These are phyloP conservation scores for Curvularia sp. DNA, from an alignment of 2,329 filamentous ascomycete species.

Conservation along the genomic window DNA sequence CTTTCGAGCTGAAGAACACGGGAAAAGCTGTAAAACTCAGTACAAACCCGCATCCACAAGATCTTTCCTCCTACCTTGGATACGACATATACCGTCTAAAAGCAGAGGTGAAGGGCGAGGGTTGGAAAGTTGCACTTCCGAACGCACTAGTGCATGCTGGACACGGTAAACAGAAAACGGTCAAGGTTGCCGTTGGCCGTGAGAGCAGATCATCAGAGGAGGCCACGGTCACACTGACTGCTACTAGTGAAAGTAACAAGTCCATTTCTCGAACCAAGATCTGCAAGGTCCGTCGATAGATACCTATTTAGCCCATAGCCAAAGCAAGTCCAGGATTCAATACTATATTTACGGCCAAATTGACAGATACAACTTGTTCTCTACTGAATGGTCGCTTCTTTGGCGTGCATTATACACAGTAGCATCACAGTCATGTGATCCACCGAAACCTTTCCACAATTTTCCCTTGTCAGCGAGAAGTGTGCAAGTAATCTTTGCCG, in stretches of 20 bases:
- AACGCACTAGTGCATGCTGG: not conserved
- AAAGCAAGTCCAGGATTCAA: not conserved
- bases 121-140: not conserved
- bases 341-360: not conserved
- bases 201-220: not conserved
- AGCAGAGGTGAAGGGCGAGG: not conserved
- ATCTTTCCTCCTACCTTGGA: slow-evolving; percentile 1
- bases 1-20: not conserved
- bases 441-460: not conserved
- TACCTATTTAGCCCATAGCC: not conserved
- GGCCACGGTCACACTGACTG: not conserved
- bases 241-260: not conserved
- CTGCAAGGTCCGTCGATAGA: not conserved
- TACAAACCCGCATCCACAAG: not conserved
- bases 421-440: not conserved
- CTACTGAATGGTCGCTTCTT: not conserved
- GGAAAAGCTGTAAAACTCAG: not conserved
- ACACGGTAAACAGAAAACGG: not conserved
- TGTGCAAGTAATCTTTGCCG: not conserved
- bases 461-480: not conserved
- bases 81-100: not conserved
- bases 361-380: not conserved
- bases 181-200: not conserved
- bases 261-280: not conserved
- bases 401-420: not conserved